Evolutionary conservation across 371 early-diverging fungal species (phyloP).

Genomic region (Syncephalastrum contaminatum): DNA sequence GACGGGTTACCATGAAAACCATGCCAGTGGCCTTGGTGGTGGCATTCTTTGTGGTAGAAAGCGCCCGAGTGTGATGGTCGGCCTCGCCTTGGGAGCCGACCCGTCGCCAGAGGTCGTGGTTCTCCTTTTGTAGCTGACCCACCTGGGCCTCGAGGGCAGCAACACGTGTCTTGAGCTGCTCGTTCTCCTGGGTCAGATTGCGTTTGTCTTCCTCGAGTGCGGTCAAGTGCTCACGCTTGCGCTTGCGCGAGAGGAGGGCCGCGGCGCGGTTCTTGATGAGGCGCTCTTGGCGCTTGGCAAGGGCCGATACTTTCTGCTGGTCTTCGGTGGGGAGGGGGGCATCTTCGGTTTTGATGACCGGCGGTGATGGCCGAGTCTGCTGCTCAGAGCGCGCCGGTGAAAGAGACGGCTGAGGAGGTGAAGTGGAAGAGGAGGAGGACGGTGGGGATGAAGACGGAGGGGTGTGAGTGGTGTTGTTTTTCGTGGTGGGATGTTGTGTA

Average conservation of each 20-base stretch:
- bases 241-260: conserved; percentile 82
- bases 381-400: conserved; percentile 13
- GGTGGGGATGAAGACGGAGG: conserved; percentile 5
- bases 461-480: not conserved
- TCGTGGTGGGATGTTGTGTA: conserved; percentile 7
- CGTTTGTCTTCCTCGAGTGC: conserved; percentile 74
- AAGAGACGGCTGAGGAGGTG: conserved; percentile 17
- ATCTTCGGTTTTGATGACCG: conserved; percentile 9
- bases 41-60: conserved; percentile 23
- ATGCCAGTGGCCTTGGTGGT: conserved; percentile 54
- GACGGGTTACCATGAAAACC: conserved; percentile 65
- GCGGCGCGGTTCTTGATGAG: conserved; percentile 92
- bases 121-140: conserved; percentile 35
- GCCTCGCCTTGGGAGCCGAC: conserved; percentile 18
- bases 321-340: conserved; percentile 10
- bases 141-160: conserved; percentile 57
- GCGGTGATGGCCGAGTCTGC: conserved; percentile 2
- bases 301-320: conserved; percentile 32
- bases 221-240: conserved; percentile 82
- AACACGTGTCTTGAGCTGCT: conserved; percentile 52
- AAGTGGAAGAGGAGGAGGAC: not conserved
- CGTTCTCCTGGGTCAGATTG: conserved; percentile 63
- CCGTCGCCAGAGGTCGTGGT: conserved; percentile 36
- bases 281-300: conserved; percentile 80
- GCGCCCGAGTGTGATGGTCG: conserved; percentile 1